Evolutionary conservation across 805 yeast genomes (phyloP).

Genomic region (Candida nonsorbophila): DNA sequence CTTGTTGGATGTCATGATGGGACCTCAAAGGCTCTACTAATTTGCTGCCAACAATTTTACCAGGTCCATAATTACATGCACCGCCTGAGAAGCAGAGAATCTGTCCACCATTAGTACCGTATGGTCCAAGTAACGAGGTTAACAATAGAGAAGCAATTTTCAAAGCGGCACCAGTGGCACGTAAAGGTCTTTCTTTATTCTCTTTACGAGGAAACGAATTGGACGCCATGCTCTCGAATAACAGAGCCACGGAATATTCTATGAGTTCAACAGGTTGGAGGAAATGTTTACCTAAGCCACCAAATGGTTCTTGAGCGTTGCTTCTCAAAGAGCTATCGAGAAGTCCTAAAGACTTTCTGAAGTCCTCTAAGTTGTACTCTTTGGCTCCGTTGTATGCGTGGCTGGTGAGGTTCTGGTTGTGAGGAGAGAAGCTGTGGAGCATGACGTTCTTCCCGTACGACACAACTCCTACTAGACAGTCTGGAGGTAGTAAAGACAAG

Average conservation of each 20-base stretch:
- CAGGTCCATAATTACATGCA: constrained; percentile 92
- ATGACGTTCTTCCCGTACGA: constrained; percentile 89
- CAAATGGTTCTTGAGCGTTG: constrained; percentile 29
- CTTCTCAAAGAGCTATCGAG: constrained; percentile 19
- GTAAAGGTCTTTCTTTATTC: constrained; percentile 62
- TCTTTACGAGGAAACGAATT: constrained; percentile 52
- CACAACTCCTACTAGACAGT: constrained; percentile 80
- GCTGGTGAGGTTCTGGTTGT: constrained; percentile 47
- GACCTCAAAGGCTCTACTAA: constrained; percentile 96
- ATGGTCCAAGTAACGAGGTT: constrained; percentile 77
- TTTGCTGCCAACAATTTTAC: constrained; percentile 86
- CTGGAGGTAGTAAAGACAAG: constrained; percentile 78
- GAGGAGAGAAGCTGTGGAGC: constrained; percentile 72
- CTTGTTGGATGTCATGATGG: constrained; percentile 93
- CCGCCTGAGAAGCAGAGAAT: constrained; percentile 90
- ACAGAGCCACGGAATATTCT: constrained; percentile 76
- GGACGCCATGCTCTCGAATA: constrained; percentile 75
- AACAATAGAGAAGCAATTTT: constrained; percentile 77
- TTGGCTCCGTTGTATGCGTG: constrained; percentile 86
- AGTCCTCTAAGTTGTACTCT: constrained; percentile 71
- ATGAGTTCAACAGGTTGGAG: constrained; percentile 70
- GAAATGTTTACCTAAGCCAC: constrained; percentile 31
- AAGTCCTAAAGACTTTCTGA: constrained; percentile 46
- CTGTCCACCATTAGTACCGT: constrained; percentile 71
- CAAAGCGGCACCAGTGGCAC: constrained; percentile 92